phyloP scores from a whole-genome alignment of 305 asterid species.

The Petunia hybrid region DNA sequence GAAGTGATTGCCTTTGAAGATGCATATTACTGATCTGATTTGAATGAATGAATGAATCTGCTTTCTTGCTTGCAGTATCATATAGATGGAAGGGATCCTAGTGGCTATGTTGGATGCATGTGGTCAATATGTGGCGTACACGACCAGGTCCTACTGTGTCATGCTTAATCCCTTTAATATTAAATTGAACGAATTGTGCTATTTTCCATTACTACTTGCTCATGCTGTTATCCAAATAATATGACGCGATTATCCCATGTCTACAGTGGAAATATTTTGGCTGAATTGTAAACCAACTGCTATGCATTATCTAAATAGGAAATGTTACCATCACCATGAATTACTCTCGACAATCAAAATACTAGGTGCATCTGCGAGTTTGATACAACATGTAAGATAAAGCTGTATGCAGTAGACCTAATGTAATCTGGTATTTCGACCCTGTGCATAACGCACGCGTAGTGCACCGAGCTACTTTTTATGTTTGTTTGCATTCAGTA shows the following conservation, averaged over 20 bases:
- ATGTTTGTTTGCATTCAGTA: not conserved
- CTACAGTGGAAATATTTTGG: no score
- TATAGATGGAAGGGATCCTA: constrained; percentile 94
- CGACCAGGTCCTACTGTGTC: constrained; percentile 68
- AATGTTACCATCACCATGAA: not conserved
- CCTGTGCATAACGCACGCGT: no score
- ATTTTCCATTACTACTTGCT: not conserved
- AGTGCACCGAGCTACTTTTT: not conserved
- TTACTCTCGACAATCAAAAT: not conserved
- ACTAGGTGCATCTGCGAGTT: not conserved
- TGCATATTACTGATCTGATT: constrained; percentile 24
- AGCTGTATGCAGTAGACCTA: no score
- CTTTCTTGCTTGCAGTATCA: constrained; percentile 63
- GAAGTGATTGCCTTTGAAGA: not conserved
- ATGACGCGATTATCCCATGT: not conserved
- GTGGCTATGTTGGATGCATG: constrained; percentile 98
- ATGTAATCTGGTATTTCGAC: no score
- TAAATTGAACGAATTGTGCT: not conserved
- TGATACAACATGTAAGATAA: no score
- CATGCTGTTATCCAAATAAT: not conserved
- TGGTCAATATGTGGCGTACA: constrained; percentile 98
- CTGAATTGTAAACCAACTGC: no score
- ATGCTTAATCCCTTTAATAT: not conserved
- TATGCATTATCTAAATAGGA: not conserved
- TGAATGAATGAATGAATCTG: not conserved